These are phyloP conservation scores for Malus orientalis DNA, from an alignment of 306 rosid genomes.

Conservation along the genomic window DNA sequence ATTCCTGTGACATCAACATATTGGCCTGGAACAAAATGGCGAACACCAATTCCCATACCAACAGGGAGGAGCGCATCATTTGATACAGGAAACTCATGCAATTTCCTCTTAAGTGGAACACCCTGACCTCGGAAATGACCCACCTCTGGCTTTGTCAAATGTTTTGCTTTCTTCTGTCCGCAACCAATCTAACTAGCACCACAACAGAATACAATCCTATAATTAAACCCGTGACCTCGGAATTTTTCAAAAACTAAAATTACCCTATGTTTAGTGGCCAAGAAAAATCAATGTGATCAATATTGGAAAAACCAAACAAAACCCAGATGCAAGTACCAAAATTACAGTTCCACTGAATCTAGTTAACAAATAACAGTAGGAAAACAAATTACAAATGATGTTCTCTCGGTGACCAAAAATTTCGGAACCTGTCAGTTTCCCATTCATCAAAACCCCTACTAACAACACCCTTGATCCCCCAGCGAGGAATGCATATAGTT, in stretches of 20 bases:
- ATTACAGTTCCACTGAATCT: not conserved
- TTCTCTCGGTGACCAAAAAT: not conserved
- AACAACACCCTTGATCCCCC: not conserved
- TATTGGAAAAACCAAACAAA: not conserved
- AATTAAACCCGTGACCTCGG: slow-evolving; percentile 21
- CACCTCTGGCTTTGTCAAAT: slow-evolving; percentile 84
- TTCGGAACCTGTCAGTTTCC: not conserved
- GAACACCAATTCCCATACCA: slow-evolving; percentile 71
- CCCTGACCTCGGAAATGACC: slow-evolving; percentile 99
- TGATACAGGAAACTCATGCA: slow-evolving; percentile 86
- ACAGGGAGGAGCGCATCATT: slow-evolving; percentile 94
- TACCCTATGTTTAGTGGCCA: not conserved
- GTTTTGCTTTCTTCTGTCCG: slow-evolving; percentile 95
- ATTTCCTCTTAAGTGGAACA: slow-evolving; percentile 84
- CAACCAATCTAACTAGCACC: slow-evolving; percentile 95
- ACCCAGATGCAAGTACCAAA: not conserved
- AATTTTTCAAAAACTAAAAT: not conserved
- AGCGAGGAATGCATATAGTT: not conserved
- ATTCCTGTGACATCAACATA: slow-evolving; percentile 81
- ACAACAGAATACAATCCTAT: slow-evolving; percentile 32
- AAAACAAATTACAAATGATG: not conserved
- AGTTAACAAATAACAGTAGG: not conserved
- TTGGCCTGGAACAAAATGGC: slow-evolving; percentile 98
- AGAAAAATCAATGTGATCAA: not conserved
- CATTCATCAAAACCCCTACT: not conserved